Evolutionary conservation across 2,329 filamentous ascomycete species (phyloP), one percentile per base, ranked within the genome.

Genomic region (Ceratocystis papillata): DNA sequence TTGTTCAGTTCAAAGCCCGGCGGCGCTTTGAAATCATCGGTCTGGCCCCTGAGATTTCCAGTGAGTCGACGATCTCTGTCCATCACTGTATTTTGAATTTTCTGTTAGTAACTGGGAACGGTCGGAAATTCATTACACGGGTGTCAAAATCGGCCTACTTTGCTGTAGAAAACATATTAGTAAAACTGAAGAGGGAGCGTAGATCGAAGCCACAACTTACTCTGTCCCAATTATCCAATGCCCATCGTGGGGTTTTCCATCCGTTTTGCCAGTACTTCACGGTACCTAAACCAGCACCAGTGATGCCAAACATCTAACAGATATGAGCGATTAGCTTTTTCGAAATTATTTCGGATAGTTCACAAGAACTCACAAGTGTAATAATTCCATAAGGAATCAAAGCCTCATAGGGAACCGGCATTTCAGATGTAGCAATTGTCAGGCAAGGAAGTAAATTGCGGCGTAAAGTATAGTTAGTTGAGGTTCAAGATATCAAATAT

Each of bases 321-420:
- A 15, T 17, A 25, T 64, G 69, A 63, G 46, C 22, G 60, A 66
- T 76, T 66, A 76, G 72, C 68, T 62, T 63, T 25, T 44, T 45
- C 7, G 3, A 17, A 28, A 25, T 60, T 63, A 30, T 20, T 33
- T 57, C 67, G 46, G 63, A 65, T 44, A 63, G 62, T 67, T n/a
- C 33, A 57, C 62, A 63, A 63, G 25, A 6, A 74, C 82, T 75
- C 79, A 86, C 83, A 72, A 75, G 78, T 71, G 83, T 74, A 74
- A 86, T 82, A 79, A 87, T 85, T 75, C 77, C 84, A 75, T 86
- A 86, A 55, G 84, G 83, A 75, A 87, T 78, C 70, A 87, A 73
- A 62, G 83, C 77, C 75, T 87, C 84, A 76, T 86, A 87, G 61
- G 84, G 84, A 69, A 87, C 76, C 68, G 81, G 81, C 84, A 87